Evolutionary conservation across 805 yeast genomes (phyloP).

Genomic region (Ogataea trehalophila): DNA sequence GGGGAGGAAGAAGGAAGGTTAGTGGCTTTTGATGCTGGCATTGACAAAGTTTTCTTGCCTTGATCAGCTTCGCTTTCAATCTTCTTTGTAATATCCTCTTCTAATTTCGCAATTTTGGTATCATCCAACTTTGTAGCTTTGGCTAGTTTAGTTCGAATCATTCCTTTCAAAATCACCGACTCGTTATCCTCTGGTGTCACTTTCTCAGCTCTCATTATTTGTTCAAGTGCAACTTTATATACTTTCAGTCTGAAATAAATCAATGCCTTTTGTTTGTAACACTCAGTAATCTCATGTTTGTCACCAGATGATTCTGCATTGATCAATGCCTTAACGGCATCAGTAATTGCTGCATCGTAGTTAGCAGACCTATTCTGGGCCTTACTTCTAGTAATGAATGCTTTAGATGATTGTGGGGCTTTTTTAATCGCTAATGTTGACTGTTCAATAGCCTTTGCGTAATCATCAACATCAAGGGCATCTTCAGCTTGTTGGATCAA

Average conservation of each 20-base stretch:
- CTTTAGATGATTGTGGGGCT: constrained; percentile 41
- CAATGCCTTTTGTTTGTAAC: constrained; percentile 46
- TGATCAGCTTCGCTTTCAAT: neutral
- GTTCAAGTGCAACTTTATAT: constrained; percentile 35
- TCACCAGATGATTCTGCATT: constrained; percentile 44
- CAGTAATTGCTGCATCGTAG: constrained; percentile 43
- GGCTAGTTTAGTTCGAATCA: constrained; percentile 30
- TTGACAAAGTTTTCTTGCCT: neutral
- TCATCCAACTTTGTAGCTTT: constrained; percentile 13
- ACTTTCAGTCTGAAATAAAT: constrained; percentile 41
- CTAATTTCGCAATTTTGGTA: constrained; percentile 1
- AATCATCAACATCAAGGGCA: constrained; percentile 42
- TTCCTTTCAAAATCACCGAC: constrained; percentile 42
- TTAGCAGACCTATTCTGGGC: constrained; percentile 43
- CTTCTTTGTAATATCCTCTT: neutral
- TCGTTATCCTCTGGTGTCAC: constrained; percentile 42
- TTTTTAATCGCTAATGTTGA: constrained; percentile 38
- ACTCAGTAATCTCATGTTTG: constrained; percentile 40
- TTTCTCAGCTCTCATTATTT: constrained; percentile 38
- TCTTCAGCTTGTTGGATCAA: constrained; percentile 32
- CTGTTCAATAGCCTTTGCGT: constrained; percentile 38
- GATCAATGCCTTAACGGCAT: constrained; percentile 37
- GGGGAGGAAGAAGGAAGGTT: neutral
- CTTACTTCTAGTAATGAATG: constrained; percentile 45
- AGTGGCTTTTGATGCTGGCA: neutral